These are phyloP conservation scores for Lasiodiplodia sp. DNA, from an alignment of 2,329 filamentous ascomycete species.

Conservation along the genomic window DNA sequence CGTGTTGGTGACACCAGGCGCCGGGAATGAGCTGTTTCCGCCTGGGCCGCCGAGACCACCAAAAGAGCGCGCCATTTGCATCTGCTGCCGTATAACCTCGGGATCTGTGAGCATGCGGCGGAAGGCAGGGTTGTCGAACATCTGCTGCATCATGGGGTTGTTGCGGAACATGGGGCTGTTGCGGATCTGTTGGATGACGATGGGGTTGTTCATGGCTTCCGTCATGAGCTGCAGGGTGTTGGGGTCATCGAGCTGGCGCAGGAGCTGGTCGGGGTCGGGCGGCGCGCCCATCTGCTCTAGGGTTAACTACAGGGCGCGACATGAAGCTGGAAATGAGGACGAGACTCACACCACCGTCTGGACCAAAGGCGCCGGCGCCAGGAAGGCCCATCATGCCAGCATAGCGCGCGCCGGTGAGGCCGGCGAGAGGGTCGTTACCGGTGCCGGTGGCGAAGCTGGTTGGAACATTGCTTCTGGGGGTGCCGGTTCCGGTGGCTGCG, in stretches of 20 bases:
- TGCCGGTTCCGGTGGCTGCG: constrained; percentile 49
- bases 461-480: constrained; percentile 60
- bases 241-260: constrained; percentile 87
- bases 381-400: constrained; percentile 91
- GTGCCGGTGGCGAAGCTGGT: constrained; percentile 80
- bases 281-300: constrained; percentile 84
- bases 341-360: constrained; percentile 85
- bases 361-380: constrained; percentile 86
- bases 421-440: constrained; percentile 86
- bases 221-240: constrained; percentile 88
- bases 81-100: constrained; percentile 79
- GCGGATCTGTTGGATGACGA: constrained; percentile 82
- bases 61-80: constrained; percentile 78
- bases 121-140: constrained; percentile 88
- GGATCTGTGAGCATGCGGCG: constrained; percentile 94
- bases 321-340: constrained; percentile 2
- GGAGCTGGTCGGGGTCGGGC: constrained; percentile 79
- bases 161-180: constrained; percentile 76
- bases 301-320: constrained; percentile 43
- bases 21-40: constrained; percentile 73
- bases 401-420: constrained; percentile 90
- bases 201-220: constrained; percentile 94
- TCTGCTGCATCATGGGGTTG: constrained; percentile 86
- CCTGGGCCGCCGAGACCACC: constrained; percentile 51
- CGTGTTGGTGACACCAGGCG: constrained; percentile 89